These are phyloP conservation scores for Chamaecrista fasciculata DNA, from an alignment of 306 rosid species.

Conservation along the genomic window DNA sequence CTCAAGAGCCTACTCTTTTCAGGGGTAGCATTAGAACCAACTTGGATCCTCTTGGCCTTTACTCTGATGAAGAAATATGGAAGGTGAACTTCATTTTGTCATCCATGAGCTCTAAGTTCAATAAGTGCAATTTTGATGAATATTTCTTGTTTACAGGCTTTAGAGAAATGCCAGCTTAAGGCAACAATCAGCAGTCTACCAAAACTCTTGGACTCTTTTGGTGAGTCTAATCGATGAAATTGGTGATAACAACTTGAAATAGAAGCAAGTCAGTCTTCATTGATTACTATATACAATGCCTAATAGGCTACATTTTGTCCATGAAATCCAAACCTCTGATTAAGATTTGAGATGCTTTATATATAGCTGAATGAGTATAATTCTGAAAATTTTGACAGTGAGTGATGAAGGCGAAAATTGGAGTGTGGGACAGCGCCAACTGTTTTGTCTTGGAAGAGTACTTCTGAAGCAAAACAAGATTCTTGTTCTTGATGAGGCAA, in stretches of 20 bases:
- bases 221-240: slow-evolving; percentile 33
- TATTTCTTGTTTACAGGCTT: slow-evolving; percentile 39
- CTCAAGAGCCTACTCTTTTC: slow-evolving; percentile 81
- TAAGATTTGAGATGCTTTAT: neutral
- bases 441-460: slow-evolving; percentile 70
- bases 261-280: neutral
- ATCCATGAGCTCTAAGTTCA: neutral
- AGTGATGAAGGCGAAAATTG: slow-evolving; percentile 75
- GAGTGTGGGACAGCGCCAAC: slow-evolving; percentile 73
- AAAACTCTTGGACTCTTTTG: slow-evolving; percentile 51
- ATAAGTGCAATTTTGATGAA: neutral
- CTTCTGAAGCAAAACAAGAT: slow-evolving; percentile 58
- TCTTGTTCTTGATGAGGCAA: slow-evolving; percentile 75
- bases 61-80: slow-evolving; percentile 70
- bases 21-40: slow-evolving; percentile 62
- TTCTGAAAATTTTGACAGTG: slow-evolving; percentile 32
- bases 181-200: slow-evolving; percentile 48
- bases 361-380: neutral
- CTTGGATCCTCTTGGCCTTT: slow-evolving; percentile 72
- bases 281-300: neutral
- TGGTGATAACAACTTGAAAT: neutral
- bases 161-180: slow-evolving; percentile 73
- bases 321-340: neutral
- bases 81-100: slow-evolving; percentile 33
- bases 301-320: neutral